These are phyloP conservation scores for Clathrospora elynae DNA, from an alignment of 2,329 filamentous ascomycete genomes.

Conservation along the genomic window DNA sequence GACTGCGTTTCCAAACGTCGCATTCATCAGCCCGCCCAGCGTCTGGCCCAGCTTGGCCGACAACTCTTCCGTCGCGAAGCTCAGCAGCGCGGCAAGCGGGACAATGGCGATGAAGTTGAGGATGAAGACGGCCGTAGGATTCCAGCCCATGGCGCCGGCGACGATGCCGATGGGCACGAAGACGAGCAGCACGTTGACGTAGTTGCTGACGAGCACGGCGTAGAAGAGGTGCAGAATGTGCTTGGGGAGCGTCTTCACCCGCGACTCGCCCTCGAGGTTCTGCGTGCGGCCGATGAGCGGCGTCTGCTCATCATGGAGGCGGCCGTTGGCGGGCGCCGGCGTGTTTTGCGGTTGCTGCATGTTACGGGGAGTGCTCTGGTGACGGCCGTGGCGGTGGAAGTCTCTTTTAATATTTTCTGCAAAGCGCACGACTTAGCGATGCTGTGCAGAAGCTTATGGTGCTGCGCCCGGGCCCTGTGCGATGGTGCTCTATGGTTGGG, in stretches of 20 bases:
- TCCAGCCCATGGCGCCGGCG: constrained; percentile 66
- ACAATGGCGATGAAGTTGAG: constrained; percentile 84
- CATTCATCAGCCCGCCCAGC: constrained; percentile 74
- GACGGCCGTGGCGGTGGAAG: constrained; percentile 40
- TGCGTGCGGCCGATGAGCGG: constrained; percentile 35
- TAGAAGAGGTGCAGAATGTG: constrained; percentile 48
- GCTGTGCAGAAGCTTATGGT: too few species aligned
- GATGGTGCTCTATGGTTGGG: constrained; percentile 4
- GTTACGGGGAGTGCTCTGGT: constrained; percentile 18
- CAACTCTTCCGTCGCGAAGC: constrained; percentile 79
- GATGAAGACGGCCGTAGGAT: constrained; percentile 70
- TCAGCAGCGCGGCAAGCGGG: constrained; percentile 73
- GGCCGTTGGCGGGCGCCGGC: constrained; percentile 36
- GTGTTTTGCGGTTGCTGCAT: constrained; percentile 20
- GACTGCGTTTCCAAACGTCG: constrained; percentile 79
- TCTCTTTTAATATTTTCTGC: constrained; percentile 43
- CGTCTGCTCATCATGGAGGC: constrained; percentile 34
- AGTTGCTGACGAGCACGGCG: constrained; percentile 55
- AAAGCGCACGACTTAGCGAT: constrained; percentile 18
- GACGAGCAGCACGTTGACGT: constrained; percentile 72
- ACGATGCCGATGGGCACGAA: constrained; percentile 75
- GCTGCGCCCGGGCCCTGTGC: constrained; percentile 6
- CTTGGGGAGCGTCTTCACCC: constrained; percentile 38
- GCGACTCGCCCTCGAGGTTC: constrained; percentile 28
- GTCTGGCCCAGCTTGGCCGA: constrained; percentile 74